These are phyloP conservation scores for Orbilia javanica DNA, from an alignment of 2,329 filamentous ascomycete genomes.

Conservation along the genomic window DNA sequence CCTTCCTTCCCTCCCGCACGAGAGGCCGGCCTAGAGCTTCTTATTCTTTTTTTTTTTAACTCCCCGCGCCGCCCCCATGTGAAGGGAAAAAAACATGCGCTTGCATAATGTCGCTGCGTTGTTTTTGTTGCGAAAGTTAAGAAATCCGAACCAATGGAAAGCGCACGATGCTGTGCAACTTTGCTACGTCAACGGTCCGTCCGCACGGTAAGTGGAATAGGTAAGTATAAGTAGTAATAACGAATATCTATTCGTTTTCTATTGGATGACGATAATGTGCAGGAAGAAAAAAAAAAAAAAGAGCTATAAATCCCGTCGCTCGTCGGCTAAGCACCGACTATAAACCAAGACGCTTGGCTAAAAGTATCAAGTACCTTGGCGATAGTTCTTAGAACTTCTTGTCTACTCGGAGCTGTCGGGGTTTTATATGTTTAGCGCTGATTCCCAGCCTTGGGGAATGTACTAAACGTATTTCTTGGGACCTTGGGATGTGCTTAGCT, in stretches of 20 bases:
- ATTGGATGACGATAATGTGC: too few species aligned
- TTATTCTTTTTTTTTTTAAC: too few species aligned
- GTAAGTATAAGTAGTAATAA: too few species aligned
- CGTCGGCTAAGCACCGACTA: constrained; percentile 15
- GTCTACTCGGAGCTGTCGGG: not conserved
- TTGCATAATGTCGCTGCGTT: not conserved
- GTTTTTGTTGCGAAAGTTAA: constrained; percentile 11
- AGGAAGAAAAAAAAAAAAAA: too few species aligned
- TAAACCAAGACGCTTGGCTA: constrained; percentile 14
- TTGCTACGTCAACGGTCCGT: not conserved
- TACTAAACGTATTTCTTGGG: not conserved
- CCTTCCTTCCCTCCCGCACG: not conserved
- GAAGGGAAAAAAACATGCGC: not conserved
- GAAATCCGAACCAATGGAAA: constrained; percentile 11
- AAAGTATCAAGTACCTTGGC: constrained; percentile 7
- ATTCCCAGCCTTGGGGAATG: not conserved
- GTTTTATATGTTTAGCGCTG: constrained; percentile 2
- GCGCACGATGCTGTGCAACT: constrained; percentile 22
- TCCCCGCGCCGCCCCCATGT: not conserved
- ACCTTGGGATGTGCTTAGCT: not conserved
- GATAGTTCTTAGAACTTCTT: not conserved
- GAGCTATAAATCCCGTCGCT: not conserved
- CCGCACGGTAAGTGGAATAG: too few species aligned
- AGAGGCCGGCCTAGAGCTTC: too few species aligned
- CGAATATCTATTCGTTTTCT: too few species aligned